Percentiles rank a stretch among this genome's conserved stretches.
phyloP scores from a whole-genome alignment of 352 stramenopile genomes.

The Blastocystis sp. region DNA sequence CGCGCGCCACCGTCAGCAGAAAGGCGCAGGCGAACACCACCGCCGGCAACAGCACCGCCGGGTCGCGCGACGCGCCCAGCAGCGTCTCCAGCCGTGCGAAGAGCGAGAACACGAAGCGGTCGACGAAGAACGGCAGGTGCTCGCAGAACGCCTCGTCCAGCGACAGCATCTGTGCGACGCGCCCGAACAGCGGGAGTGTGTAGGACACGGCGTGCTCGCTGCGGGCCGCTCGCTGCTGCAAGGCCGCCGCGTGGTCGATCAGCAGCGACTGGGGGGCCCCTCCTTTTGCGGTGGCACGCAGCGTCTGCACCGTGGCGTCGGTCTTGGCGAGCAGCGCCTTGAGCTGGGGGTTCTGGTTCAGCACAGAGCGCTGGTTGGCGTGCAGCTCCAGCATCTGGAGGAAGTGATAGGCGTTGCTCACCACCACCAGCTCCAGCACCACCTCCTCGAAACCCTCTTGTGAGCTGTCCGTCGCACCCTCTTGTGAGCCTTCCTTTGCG shows the following conservation, averaged over 20 bases:
- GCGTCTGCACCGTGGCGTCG: neutral
- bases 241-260: neutral
- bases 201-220: neutral
- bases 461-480: no score
- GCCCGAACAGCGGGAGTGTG: slow-evolving; percentile 2
- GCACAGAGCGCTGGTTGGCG: neutral
- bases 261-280: neutral
- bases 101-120: slow-evolving; percentile 27
- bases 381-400: neutral
- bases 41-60: neutral
- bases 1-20: slow-evolving; percentile 4
- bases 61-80: neutral
- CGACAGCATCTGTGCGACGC: slow-evolving; percentile 30
- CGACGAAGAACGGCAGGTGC: slow-evolving; percentile 8
- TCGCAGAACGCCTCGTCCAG: slow-evolving; percentile 43
- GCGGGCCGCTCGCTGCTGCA: neutral
- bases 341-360: neutral
- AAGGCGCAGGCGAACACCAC: neutral
- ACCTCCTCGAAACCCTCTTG: neutral
- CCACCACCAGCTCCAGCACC: neutral
- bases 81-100: neutral
- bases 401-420: neutral
- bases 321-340: neutral
- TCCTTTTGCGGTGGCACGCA: neutral
- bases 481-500: no score